These are phyloP conservation scores for Cucumis cinereus DNA, from an alignment of 306 rosid species.

Conservation along the genomic window DNA sequence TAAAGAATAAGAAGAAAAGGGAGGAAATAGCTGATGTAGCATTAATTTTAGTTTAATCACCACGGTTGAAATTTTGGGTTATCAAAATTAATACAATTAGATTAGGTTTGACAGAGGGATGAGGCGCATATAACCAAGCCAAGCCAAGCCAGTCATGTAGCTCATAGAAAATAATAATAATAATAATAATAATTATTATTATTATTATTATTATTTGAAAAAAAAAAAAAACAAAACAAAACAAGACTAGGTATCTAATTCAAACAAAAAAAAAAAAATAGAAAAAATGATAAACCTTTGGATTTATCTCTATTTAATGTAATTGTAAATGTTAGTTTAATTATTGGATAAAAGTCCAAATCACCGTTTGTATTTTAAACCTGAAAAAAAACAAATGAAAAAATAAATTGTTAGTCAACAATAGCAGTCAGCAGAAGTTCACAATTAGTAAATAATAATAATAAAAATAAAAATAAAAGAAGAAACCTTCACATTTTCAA, in stretches of 20 bases:
- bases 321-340: neutral
- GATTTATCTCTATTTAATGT: neutral
- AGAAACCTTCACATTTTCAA: neutral
- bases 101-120: neutral
- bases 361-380: neutral
- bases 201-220: neutral
- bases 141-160: neutral
- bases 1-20: neutral
- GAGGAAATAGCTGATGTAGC: neutral
- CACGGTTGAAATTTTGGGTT: neutral
- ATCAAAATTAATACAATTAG: neutral
- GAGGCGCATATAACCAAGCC: neutral
- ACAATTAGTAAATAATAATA: neutral
- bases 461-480: neutral
- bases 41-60: neutral
- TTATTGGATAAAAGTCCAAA: constrained; percentile 2
- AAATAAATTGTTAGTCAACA: neutral
- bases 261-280: neutral
- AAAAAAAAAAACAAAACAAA: neutral
- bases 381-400: neutral
- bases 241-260: neutral
- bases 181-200: too few relatives aligned
- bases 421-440: constrained; percentile 2
- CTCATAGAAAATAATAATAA: too few relatives aligned
- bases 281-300: neutral